Conservation (phyloP, 2,329 filamentous ascomycete species). For the Exophiala calicioides region DNA sequence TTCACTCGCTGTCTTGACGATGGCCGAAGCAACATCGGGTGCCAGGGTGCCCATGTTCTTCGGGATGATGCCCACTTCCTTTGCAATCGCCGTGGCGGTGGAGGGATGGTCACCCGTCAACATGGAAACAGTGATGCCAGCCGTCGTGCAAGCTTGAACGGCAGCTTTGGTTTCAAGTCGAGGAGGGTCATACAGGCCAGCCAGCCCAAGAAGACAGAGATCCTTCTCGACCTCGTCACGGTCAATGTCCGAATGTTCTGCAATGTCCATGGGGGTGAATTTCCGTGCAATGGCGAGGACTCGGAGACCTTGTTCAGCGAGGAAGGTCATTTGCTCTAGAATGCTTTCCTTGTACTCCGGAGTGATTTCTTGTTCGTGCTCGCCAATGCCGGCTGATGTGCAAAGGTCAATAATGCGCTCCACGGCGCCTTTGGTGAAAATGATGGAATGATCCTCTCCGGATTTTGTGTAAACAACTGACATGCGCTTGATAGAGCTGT, state of each 20-base stretch:
- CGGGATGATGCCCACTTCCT: slow-evolving; percentile 58
- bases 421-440: slow-evolving; percentile 65
- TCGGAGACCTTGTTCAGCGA: slow-evolving; percentile 61
- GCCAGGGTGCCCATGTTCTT: slow-evolving; percentile 47
- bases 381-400: slow-evolving; percentile 46
- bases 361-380: slow-evolving; percentile 44
- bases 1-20: slow-evolving; percentile 59
- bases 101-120: slow-evolving; percentile 59
- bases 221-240: slow-evolving; percentile 55
- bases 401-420: slow-evolving; percentile 62
- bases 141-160: slow-evolving; percentile 55
- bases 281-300: slow-evolving; percentile 59
- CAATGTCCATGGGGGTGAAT: slow-evolving; percentile 30
- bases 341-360: slow-evolving; percentile 47
- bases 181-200: slow-evolving; percentile 64
- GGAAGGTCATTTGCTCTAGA: slow-evolving; percentile 56
- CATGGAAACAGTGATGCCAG: slow-evolving; percentile 61
- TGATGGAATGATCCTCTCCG: slow-evolving; percentile 36
- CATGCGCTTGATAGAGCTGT: slow-evolving; percentile 67
- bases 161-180: slow-evolving; percentile 59
- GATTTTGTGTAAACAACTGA: slow-evolving; percentile 58
- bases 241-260: slow-evolving; percentile 38
- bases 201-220: slow-evolving; percentile 59
- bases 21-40: slow-evolving; percentile 48
- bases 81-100: slow-evolving; percentile 59